These are phyloP conservation scores for Penicillium hesseltinei DNA, from an alignment of 2,329 filamentous ascomycete genomes.

Conservation along the genomic window DNA sequence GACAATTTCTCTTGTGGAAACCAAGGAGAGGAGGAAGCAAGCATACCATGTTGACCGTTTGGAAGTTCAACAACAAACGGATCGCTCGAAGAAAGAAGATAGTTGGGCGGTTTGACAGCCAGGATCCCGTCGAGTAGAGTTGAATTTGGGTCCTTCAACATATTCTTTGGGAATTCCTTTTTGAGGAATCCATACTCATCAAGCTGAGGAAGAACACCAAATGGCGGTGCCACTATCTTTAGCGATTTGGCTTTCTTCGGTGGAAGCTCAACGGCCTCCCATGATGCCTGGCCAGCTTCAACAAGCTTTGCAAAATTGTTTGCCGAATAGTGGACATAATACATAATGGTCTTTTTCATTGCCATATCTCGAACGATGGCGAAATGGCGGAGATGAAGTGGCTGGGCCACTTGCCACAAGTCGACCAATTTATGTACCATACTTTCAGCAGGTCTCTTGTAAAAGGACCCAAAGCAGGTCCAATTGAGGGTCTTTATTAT, in stretches of 20 bases:
- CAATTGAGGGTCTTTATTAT: slow-evolving; percentile 40
- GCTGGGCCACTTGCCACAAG: slow-evolving; percentile 59
- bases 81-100: slow-evolving; percentile 37
- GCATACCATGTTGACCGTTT: slow-evolving; percentile 36
- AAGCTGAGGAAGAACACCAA: slow-evolving; percentile 35
- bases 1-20: slow-evolving; percentile 9
- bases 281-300: slow-evolving; percentile 48
- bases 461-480: slow-evolving; percentile 51
- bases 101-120: slow-evolving; percentile 32
- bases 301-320: slow-evolving; percentile 55
- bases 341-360: slow-evolving; percentile 47
- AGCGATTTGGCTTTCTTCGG: slow-evolving; percentile 33
- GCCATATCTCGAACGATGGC: slow-evolving; percentile 56
- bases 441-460: slow-evolving; percentile 55
- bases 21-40: background rate
- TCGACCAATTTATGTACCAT: slow-evolving; percentile 54
- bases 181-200: slow-evolving; percentile 52
- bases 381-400: slow-evolving; percentile 56
- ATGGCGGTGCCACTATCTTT: slow-evolving; percentile 27
- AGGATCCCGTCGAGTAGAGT: slow-evolving; percentile 44
- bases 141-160: slow-evolving; percentile 43
- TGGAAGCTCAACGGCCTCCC: slow-evolving; percentile 52
- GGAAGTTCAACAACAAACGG: slow-evolving; percentile 27
- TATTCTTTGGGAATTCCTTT: slow-evolving; percentile 32
- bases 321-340: slow-evolving; percentile 57